A percentile compares a stretch with the other conserved stretches of the same genome.
Conservation (phyloP, 1,139 yeast species). For the Taphrina flavorubra region DNA sequence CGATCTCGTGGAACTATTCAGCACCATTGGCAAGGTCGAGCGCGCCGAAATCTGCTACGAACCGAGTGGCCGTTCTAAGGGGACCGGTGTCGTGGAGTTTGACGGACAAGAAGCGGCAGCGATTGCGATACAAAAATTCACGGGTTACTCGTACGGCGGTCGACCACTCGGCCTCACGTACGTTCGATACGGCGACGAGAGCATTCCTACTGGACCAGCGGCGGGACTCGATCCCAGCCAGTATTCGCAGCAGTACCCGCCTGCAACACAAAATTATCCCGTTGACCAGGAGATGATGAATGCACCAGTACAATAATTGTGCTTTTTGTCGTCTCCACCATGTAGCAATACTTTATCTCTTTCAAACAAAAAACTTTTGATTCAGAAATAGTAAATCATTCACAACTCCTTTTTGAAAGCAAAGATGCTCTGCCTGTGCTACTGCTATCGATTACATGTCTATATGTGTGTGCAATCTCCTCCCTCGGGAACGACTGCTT, state of each 20-base stretch:
- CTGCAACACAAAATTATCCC: background rate
- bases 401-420: too few species aligned
- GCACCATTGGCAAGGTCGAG: slow-evolving; percentile 76
- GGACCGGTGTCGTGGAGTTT: slow-evolving; percentile 83
- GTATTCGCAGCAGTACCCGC: too few species aligned
- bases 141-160: slow-evolving; percentile 40
- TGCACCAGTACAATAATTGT: slow-evolving; percentile 8
- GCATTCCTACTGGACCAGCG: slow-evolving; percentile 25
- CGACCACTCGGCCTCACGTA: slow-evolving; percentile 47
- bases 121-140: slow-evolving; percentile 66
- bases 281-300: slow-evolving; percentile 8
- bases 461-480: too few species aligned
- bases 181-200: slow-evolving; percentile 44
- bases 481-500: too few species aligned
- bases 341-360: background rate
- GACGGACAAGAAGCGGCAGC: slow-evolving; percentile 72
- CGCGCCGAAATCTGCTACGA: slow-evolving; percentile 79
- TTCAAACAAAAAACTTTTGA: background rate
- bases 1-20: slow-evolving; percentile 84
- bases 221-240: background rate
- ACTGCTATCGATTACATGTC: slow-evolving; percentile 2
- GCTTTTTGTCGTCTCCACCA: background rate
- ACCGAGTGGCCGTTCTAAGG: slow-evolving; percentile 72
- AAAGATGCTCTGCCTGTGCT: slow-evolving; percentile 1
- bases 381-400: background rate